Base-by-base conservation (phyloP, 2,329 filamentous ascomycete genomes). In the Massarina eburnea region DNA sequence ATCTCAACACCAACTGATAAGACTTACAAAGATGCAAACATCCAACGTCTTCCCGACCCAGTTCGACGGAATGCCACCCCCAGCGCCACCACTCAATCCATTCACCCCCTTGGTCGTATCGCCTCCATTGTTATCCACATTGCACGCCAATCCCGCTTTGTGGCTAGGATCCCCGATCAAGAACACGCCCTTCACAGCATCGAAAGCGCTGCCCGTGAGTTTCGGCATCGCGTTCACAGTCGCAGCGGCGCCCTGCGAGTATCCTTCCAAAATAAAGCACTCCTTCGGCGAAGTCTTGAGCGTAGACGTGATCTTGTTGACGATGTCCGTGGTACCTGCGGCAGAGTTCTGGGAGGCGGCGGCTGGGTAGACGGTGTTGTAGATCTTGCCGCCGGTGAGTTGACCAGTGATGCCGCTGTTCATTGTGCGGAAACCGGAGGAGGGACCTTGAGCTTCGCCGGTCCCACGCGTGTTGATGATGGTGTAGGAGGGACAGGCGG, bases 261-360 rank as follows among this genome's bases (percentile, higher is more conserved):
- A 71, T 15, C 69, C 68, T 41, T 71, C 59, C 1, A 72, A 58
- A 38, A 71, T 62, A 47, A 70, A 70, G 49, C 68, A 72, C 38
- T 61, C 57, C 26, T 58, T 53, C 1, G 67, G 59, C 30, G 51
- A 55, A 0, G 52, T 38, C 0, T 24, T n/a, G 1, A 71, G 55
- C 5, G 53, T 61, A 10, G 44, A 46, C 3, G 47, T 48, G 46
- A 71, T 57, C n/a, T 66, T 52, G 50, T 63, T 59, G 52, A 71
- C 43, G 39, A 71, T 71, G 38, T 68, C 66, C 9, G 22, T 18
- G 3, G 68, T 70, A 2, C 61, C 67, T 1, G 45, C 41, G 2
- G 49, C 39, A 0, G 57, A 61, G 42, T 64, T 56, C 37, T 71
- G 68, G 24, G 43, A 43, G 38, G 43, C 32, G 19, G 34, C 52